phyloP scores from a whole-genome alignment of 2,329 filamentous ascomycete species.

The Scedosporium apiospermum region DNA sequence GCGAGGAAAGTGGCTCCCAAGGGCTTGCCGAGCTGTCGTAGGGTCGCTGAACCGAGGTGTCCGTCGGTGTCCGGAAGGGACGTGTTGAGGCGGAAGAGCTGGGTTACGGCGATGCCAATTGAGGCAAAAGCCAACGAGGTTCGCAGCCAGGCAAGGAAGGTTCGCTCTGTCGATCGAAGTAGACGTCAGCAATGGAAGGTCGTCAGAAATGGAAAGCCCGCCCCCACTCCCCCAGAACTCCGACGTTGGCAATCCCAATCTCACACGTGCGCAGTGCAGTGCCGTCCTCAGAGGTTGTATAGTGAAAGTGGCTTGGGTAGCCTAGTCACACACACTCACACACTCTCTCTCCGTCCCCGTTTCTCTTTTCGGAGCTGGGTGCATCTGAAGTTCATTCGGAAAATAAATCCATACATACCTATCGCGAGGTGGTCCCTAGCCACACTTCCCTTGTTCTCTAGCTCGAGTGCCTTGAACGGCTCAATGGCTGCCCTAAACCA shows the following conservation, averaged over 20 bases:
- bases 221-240: too few relatives aligned
- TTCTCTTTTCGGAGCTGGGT: too few relatives aligned
- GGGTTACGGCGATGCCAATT: constrained; percentile 75
- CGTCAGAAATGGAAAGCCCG: too few relatives aligned
- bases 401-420: constrained; percentile 35
- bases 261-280: too few relatives aligned
- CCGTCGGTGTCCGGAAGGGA: constrained; percentile 32
- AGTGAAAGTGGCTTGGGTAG: too few relatives aligned
- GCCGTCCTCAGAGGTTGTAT: too few relatives aligned
- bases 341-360: too few relatives aligned
- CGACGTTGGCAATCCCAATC: too few relatives aligned
- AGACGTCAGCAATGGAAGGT: neutral
- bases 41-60: constrained; percentile 23
- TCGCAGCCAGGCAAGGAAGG: constrained; percentile 76
- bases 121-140: constrained; percentile 74
- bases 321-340: neutral
- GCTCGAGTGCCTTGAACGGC: constrained; percentile 48
- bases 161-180: constrained; percentile 51
- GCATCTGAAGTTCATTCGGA: constrained; percentile 5
- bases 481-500: neutral
- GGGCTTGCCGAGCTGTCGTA: constrained; percentile 61
- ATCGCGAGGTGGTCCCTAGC: constrained; percentile 74
- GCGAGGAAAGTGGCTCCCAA: constrained; percentile 68
- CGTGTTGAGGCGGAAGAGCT: constrained; percentile 76
- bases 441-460: constrained; percentile 80